Base-by-base conservation (phyloP, 106 monocot genomes). In the Dactylorhiza incarnata region DNA sequence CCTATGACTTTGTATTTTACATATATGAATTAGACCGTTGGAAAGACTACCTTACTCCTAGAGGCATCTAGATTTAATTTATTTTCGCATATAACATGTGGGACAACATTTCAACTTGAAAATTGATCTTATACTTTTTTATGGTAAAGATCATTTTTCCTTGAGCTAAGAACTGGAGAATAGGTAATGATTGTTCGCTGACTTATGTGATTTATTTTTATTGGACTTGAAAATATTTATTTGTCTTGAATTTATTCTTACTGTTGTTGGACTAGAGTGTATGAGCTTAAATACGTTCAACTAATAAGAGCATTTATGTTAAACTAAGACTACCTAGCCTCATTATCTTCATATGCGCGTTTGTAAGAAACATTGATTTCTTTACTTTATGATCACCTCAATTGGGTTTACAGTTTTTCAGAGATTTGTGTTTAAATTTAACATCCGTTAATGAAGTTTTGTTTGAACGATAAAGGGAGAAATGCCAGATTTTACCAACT, bases 401-500 rank as follows among this genome's bases (percentile, higher is more conserved):
- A 29, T 29, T 29, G 2, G 29, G 29, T 29, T 29, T 29, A 29
- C 29, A 29, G 37, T 37, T 37, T 37, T 0, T 37, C 37, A 37
- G 37, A 37, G 3, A 37, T 37, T 37, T 37, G 37, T 3, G 3
- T 37, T 37, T 2, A 37, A 37, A 37, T 37, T 19, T 19, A 56
- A 56, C 56, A 56, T 19, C 17, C 6, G 19, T 56, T 13, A 56
- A 56, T 56, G 56, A 4, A 56, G 19, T 15, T 17, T 56, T 17
- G 56, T 19, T 19, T 56, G 56, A 56, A n/a, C 4, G 56, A 6
- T 56, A 56, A 56, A 56, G 15, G 37, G 19, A 56, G 56, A 5
- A 56, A 56, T 56, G 56, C 56, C 37, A 56, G 56, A 56, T 56
- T 56, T 19, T 56, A n/a, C 56, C 56, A 56, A 56, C 16, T 56